Evolutionary conservation across 2,329 filamentous ascomycete species (phyloP), one percentile per base, ranked within the genome.

Genomic region (Aureobasidium melanogenum): DNA sequence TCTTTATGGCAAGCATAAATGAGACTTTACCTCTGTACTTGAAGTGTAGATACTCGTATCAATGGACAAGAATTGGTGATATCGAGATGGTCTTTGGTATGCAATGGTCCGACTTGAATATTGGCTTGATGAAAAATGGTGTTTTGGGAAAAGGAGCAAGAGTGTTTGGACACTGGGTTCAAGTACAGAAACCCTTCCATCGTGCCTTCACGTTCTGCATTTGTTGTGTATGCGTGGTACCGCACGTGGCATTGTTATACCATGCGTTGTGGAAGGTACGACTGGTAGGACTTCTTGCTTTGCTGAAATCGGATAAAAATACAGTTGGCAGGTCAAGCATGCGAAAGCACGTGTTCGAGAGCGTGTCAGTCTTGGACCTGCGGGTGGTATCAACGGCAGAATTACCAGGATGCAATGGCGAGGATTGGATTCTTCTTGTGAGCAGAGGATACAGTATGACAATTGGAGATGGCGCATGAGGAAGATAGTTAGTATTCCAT

Each of bases 171-270:
- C 19, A 14, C 2, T 34, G 24, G 26, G 17, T 7, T 7, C 2
- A 38, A 38, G 22, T 12, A 51, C 12, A 5, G 26, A 34, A 10
- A 15, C 6, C 0, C 7, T 22, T 36, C 30, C 28, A 54, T 54
- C 36, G 50, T 54, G 24, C 50, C 50, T 54, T 54, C 50, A 39
- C n/a, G 34, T 54, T 54, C 50, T 54, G 36, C 15, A 41, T 39
- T 15, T 5, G 22, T 15, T 28, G 34, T 28, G 36, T 41, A 17
- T 36, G 36, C 36, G 50, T 54, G 50, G 34, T 36, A 54, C 36
- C 50, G 50, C 50, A 54, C 50, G 50, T 54, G 50, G 50, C 10
- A 30, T 54, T 30, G 50, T 54, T 41, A 41, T 54, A 54, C 50
- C 34, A 39, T 39, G 9, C 34, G 24, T 41, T 30, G 34, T 41